Base-by-base conservation (phyloP, 129 eudicot genomes). In the Cynara cardunculus region DNA sequence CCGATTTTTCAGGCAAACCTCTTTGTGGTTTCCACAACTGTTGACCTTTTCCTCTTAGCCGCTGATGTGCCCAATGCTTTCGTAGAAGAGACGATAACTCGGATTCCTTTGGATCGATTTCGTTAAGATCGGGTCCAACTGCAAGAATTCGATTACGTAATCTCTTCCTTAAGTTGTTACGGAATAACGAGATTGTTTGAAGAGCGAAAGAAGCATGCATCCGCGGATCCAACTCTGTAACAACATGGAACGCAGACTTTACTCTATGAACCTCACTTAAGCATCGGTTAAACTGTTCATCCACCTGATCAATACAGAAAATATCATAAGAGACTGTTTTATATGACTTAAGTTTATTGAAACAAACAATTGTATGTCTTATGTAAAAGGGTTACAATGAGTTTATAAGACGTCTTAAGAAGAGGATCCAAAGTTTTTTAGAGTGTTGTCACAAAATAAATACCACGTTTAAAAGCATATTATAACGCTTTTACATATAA, bases 171-270 rank as follows among this genome's bases (percentile, higher is more conserved):
- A 91, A 84, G 73, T 67, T 87, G 35, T 86, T 89, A 80, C 87
- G 87, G 86, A 84, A 78, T 76, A 79, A 34, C 1, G 93, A 87
- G 73, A 91, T 61, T 21, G 88, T 84, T 44, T 80, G 91, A 68
- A 91, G 93, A 25, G 89, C 88, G 66, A 89, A 89, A 65, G 85
- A 87, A 27, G 93, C 75, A 24, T 91, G 93, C 71, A 87, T 69
- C 24, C 81, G 87, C 24, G 93, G 97, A 77, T 91, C 93, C 84
- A 91, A 56, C 76, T 87, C 91, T n/a, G 97, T 81, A 32, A 90
- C 93, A 19, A 90, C 91, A 72, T 89, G 91, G 76, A 91, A 91
- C 56, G 97, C 93, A 14, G 91, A 91, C 26, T 84, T 67, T 6
- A 87, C 93, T 13, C 87, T 87, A 46, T 91, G 97, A 64, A 91